Base-by-base conservation (phyloP, 163 green algal genomes). In the Scenedesmus sp. region DNA sequence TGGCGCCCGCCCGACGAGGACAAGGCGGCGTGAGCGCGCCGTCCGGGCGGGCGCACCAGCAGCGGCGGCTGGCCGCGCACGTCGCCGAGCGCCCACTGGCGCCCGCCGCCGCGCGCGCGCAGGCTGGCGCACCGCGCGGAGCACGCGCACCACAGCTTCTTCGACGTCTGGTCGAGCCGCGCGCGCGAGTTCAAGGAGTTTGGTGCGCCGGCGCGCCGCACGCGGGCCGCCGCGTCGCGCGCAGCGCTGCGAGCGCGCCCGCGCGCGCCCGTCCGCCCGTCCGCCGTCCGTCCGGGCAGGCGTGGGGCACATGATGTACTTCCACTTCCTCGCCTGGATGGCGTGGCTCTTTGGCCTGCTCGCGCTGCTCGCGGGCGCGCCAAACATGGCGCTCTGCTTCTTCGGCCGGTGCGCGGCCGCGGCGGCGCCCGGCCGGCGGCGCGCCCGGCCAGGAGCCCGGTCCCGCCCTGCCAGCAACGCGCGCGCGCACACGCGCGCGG, bases 151-250 rank as follows among this genome's bases (percentile, higher is more conserved):
- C 85, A 90, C 65, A 57, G 85, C 24, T 67, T 85, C 20, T 88
- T 82, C 56, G 76, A 83, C 34, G 28, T 83, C 3, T 60, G 44
- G 53, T 77, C 62, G 5, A 71, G 63, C 13, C 56, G 45, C 29
- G 18, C 80, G 13, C 63, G 58, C 14, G 85, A 88, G 22, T 60
- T 90, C 18, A 86, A 85, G 56, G 85, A 89, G 78, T 90, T 90
- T 69, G 85, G n/a, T n/a, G n/a, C n/a, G n/a, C n/a, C n/a, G n/a
- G n/a, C n/a, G n/a, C n/a, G n/a, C n/a, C n/a, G n/a, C n/a, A n/a
- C n/a, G n/a, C n/a, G n/a, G n/a, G n/a, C n/a, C n/a, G n/a, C n/a
- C n/a, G n/a, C n/a, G n/a, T n/a, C n/a, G n/a, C n/a, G n/a, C n/a
- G n/a, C n/a, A n/a, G n/a, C n/a, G n/a, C n/a, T n/a, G n/a, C n/a